Percentiles rank a stretch among this genome's conserved stretches.
phyloP scores from a whole-genome alignment of 2,329 filamentous ascomycete genomes.

The Fusarium temperatum region DNA sequence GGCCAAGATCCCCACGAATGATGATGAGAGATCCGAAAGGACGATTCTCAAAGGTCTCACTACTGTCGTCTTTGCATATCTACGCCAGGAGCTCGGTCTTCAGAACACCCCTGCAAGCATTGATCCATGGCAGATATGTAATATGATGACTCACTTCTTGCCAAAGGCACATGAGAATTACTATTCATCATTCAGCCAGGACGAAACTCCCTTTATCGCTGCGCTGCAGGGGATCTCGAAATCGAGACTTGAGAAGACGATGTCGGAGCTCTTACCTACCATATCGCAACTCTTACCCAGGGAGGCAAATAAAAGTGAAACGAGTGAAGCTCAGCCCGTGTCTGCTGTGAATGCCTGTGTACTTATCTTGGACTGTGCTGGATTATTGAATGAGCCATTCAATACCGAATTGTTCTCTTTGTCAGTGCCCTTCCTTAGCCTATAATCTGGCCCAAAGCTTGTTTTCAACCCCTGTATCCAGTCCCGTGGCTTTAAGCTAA shows the following conservation, averaged over 20 bases:
- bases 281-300: not conserved
- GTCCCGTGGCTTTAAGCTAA: not conserved
- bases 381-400: not conserved
- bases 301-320: not conserved
- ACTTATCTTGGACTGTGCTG: not conserved
- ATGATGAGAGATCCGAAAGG: not conserved
- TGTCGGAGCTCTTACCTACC: not conserved
- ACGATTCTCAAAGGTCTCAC: not conserved
- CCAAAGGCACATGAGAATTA: not conserved
- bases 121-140: not conserved
- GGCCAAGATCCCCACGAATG: not conserved
- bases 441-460: accelerated
- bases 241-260: not conserved
- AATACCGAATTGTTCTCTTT: not conserved
- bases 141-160: not conserved
- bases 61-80: not conserved
- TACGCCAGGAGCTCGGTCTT: not conserved
- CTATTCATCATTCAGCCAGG: not conserved
- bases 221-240: not conserved
- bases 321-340: not conserved
- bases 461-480: not conserved
- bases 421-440: not conserved
- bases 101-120: not conserved
- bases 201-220: not conserved
- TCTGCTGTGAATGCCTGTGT: not conserved